Conservation (phyloP, 371 early-diverging fungal species). For the Mucor circinelloides region DNA sequence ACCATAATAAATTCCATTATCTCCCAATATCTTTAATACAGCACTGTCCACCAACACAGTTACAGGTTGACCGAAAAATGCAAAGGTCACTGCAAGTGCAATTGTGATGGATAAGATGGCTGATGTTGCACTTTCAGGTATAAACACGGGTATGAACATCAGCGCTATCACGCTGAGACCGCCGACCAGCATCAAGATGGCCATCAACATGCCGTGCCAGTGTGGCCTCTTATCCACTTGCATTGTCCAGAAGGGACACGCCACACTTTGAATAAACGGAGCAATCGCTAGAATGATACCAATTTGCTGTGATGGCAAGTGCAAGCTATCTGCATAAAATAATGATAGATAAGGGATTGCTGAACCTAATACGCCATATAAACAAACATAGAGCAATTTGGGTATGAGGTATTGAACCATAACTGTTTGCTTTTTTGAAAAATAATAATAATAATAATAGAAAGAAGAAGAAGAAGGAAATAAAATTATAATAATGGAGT, state of each 20-base stretch:
- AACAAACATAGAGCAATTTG: constrained; percentile 38
- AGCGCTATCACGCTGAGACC: constrained; percentile 32
- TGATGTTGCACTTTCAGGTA: constrained; percentile 5
- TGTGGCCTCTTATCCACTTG: constrained; percentile 38
- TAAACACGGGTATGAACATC: constrained; percentile 29
- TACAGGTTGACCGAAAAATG: constrained; percentile 46
- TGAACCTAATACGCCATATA: constrained; percentile 40
- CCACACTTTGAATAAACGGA: constrained; percentile 41
- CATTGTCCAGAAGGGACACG: constrained; percentile 47
- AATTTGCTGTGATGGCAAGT: constrained; percentile 40
- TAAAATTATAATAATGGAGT: background rate
- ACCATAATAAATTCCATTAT: constrained; percentile 50
- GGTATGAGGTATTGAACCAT: constrained; percentile 28
- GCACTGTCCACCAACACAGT: constrained; percentile 44
- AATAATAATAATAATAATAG: background rate
- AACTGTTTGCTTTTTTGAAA: background rate
- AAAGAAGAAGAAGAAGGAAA: constrained; percentile 9
- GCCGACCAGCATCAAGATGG: constrained; percentile 34
- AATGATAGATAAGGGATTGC: constrained; percentile 43
- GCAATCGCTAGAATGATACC: constrained; percentile 46
- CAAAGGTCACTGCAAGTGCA: constrained; percentile 35
- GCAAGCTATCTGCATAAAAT: constrained; percentile 38
- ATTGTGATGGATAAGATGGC: constrained; percentile 20
- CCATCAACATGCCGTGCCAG: constrained; percentile 42
- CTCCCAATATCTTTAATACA: constrained; percentile 45